Evolutionary conservation across 345 rosid species (phyloP).

Genomic region (Moringa oleifera): DNA sequence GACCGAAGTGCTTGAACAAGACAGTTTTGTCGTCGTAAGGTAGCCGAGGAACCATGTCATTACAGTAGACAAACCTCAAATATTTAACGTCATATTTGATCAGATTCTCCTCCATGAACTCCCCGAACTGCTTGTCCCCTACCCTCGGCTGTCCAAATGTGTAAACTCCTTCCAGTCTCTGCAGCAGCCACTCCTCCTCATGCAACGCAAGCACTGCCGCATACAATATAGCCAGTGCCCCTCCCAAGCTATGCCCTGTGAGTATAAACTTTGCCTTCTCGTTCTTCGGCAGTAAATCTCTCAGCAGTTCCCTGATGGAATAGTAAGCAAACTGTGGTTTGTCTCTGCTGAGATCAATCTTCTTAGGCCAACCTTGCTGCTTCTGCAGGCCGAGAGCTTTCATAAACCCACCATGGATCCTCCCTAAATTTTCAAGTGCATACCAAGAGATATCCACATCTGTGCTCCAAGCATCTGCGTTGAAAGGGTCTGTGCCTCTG

Average conservation of each 20-base stretch:
- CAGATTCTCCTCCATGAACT: slow-evolving; percentile 30
- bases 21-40: slow-evolving; percentile 46
- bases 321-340: slow-evolving; percentile 34
- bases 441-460: slow-evolving; percentile 60
- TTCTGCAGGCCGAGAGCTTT: slow-evolving; percentile 54
- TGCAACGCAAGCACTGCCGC: slow-evolving; percentile 31
- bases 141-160: slow-evolving; percentile 63
- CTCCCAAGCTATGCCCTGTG: slow-evolving; percentile 61
- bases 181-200: slow-evolving; percentile 33
- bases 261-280: slow-evolving; percentile 33
- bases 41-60: slow-evolving; percentile 51
- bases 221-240: slow-evolving; percentile 44
- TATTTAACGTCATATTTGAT: slow-evolving; percentile 28
- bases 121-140: slow-evolving; percentile 39
- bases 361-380: slow-evolving; percentile 34
- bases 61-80: slow-evolving; percentile 38
- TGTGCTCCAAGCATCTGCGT: slow-evolving; percentile 39
- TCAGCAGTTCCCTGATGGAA: slow-evolving; percentile 25
- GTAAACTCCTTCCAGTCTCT: slow-evolving; percentile 46
- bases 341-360: slow-evolving; percentile 15
- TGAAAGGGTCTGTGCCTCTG: slow-evolving; percentile 59
- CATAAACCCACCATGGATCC: slow-evolving; percentile 55
- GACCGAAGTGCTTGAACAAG: slow-evolving; percentile 41
- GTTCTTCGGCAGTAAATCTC: slow-evolving; percentile 25
- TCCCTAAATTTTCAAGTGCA: slow-evolving; percentile 37